Conservation (phyloP, 352 stramenopile species). For the Phytophthora boehmeriae region DNA sequence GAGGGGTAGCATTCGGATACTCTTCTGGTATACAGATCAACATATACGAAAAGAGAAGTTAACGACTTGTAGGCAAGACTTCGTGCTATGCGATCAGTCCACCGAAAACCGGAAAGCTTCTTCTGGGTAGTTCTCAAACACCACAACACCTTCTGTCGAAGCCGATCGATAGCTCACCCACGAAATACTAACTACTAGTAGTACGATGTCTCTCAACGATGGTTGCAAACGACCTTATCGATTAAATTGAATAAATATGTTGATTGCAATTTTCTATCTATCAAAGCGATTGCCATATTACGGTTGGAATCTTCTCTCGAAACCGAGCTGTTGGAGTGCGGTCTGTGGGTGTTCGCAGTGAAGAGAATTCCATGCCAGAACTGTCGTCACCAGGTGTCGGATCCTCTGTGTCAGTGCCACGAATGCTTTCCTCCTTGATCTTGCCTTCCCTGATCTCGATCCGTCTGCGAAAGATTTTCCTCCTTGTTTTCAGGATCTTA, state of each 20-base stretch:
- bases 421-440: conserved; percentile 28
- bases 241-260: conserved; percentile 41
- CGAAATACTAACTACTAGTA: too few species aligned
- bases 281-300: conserved; percentile 42
- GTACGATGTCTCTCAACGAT: too few species aligned
- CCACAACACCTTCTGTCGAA: too few species aligned
- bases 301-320: conserved; percentile 39
- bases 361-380: conserved; percentile 39
- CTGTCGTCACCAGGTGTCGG: conserved; percentile 46
- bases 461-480: conserved; percentile 61
- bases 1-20: too few species aligned
- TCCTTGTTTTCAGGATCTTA: conserved; percentile 55
- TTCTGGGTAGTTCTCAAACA: too few species aligned
- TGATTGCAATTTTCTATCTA: conserved; percentile 31
- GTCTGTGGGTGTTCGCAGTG: conserved; percentile 48
- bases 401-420: conserved; percentile 34
- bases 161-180: too few species aligned
- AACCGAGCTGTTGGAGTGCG: conserved; percentile 42
- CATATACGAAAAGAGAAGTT: too few species aligned
- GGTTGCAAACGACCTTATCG: too few species aligned
- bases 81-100: too few species aligned
- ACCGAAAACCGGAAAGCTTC: too few species aligned
- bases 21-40: too few species aligned
- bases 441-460: conserved; percentile 35
- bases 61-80: too few species aligned